Percentiles rank a stretch among this genome's conserved stretches.
phyloP scores from a whole-genome alignment of 2,329 filamentous ascomycete species.

The Volutella citrinella region DNA sequence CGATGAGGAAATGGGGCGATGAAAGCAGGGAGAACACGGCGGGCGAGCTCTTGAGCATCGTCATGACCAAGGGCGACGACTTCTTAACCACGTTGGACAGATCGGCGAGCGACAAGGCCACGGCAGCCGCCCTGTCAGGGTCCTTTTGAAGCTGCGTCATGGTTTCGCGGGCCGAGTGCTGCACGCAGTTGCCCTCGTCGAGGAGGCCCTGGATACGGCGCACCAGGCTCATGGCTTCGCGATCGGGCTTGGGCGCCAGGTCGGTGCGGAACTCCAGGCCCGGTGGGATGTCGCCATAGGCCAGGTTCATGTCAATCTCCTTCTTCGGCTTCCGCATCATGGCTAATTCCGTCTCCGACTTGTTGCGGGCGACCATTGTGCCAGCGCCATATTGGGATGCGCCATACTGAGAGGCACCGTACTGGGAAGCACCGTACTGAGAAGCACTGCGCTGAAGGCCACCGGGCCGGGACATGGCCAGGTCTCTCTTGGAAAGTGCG shows the following conservation, averaged over 20 bases:
- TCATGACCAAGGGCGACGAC: conserved; percentile 77
- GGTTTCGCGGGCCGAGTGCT: conserved; percentile 77
- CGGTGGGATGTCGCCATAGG: conserved; percentile 80
- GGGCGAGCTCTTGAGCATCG: conserved; percentile 77
- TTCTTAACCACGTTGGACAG: conserved; percentile 79
- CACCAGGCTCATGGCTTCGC: conserved; percentile 58
- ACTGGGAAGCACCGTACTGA: not conserved
- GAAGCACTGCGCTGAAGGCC: conserved; percentile 19
- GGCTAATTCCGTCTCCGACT: conserved; percentile 39
- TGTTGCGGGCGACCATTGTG: conserved; percentile 32
- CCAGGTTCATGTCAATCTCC: conserved; percentile 84
- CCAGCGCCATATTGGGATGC: conserved; percentile 13
- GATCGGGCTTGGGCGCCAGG: conserved; percentile 53
- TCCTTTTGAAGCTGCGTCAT: conserved; percentile 69
- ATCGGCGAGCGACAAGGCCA: conserved; percentile 88
- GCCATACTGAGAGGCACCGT: conserved; percentile 15
- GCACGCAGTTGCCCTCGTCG: conserved; percentile 83
- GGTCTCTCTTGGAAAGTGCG: conserved; percentile 34
- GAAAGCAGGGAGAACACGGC: conserved; percentile 83
- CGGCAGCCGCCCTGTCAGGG: conserved; percentile 88
- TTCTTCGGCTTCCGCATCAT: conserved; percentile 29
- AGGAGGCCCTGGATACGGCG: conserved; percentile 72
- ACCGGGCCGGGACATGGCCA: too few relatives aligned
- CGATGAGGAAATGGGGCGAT: conserved; percentile 92
- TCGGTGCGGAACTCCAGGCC: conserved; percentile 54